Conservation (phyloP, 768 basidiomycete species). For the Rhodotorula graminis region DNA sequence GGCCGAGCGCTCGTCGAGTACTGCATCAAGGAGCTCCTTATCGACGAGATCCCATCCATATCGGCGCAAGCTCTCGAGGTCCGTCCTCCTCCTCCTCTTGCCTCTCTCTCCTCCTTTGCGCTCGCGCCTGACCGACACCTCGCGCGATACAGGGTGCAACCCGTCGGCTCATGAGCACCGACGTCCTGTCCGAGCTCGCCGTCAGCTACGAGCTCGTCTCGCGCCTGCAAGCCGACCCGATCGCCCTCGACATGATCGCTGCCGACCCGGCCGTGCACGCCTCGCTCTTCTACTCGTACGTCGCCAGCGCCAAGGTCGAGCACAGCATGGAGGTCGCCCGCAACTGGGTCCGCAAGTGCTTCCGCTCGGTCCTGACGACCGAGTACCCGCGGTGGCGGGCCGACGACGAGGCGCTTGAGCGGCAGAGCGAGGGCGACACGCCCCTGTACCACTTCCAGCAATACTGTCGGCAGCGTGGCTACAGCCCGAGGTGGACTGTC, state of each 20-base stretch:
- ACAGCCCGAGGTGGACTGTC: constrained; percentile 15
- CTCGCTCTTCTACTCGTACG: constrained; percentile 19
- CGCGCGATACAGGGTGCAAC: neutral
- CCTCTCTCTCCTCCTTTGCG: no score
- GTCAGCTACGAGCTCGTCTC: constrained; percentile 4
- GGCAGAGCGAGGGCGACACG: neutral
- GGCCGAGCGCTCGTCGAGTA: neutral
- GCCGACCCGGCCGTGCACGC: neutral
- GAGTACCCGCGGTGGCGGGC: neutral
- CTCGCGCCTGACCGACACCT: neutral
- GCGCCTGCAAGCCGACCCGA: neutral
- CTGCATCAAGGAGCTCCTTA: constrained; percentile 7
- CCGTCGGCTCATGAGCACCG: neutral
- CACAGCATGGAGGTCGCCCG: constrained; percentile 5
- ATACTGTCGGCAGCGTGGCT: no score
- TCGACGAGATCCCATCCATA: neutral
- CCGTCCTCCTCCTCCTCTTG: neutral
- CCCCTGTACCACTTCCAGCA: neutral
- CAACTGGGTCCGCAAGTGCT: constrained; percentile 16
- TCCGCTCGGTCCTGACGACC: neutral
- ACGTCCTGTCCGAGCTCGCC: neutral
- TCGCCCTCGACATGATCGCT: neutral
- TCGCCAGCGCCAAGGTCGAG: constrained; percentile 5
- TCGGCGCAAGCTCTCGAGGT: neutral
- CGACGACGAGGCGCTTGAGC: neutral